Conservation (phyloP, 176 grass and related monocot genomes). For the Oryza rufipogon region DNA sequence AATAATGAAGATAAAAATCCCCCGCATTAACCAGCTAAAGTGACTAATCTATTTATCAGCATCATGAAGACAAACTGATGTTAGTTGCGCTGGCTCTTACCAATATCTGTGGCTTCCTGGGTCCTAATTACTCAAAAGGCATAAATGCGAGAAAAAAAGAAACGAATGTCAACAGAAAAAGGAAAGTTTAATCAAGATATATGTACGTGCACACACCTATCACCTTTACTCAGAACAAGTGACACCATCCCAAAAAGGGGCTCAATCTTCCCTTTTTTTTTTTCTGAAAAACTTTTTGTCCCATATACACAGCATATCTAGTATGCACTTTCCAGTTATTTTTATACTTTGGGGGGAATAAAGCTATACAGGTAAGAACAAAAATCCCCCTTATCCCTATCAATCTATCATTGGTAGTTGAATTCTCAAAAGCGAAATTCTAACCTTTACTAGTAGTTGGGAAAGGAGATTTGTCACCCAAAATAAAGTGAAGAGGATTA, state of each 20-base stretch:
- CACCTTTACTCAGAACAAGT: background rate
- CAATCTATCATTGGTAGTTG: too few relatives aligned
- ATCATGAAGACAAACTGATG: background rate
- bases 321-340: background rate
- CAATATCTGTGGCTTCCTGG: background rate
- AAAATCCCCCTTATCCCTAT: background rate
- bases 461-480: background rate
- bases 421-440: conserved; percentile 32
- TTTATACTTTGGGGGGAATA: background rate
- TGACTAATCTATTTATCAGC: background rate
- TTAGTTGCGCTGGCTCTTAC: background rate
- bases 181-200: background rate
- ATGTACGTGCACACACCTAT: background rate
- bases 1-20: background rate
- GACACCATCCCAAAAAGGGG: conserved; percentile 28
- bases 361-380: background rate
- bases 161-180: background rate
- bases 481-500: background rate
- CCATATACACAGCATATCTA: background rate
- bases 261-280: background rate
- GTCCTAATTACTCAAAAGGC: background rate
- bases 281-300: conserved; percentile 22
- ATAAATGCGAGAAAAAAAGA: background rate
- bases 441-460: background rate
- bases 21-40: background rate